Evolutionary conservation across 495 filamentous ascomycete genomes (phyloP), one percentile per base, ranked within the genome.

Genomic region (Daldinia bambusicola): DNA sequence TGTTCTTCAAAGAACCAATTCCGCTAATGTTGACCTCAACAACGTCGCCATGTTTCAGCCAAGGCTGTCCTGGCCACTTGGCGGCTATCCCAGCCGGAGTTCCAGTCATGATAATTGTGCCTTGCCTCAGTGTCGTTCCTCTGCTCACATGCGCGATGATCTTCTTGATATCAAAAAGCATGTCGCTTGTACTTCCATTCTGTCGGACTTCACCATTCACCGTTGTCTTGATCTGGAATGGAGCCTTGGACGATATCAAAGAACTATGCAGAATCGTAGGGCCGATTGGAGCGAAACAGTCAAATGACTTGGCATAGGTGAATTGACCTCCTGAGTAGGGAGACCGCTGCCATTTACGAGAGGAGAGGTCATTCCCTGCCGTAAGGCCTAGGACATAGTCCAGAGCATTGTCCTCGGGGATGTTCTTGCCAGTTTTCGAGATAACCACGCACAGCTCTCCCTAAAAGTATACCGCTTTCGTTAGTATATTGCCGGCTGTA

Each of bases 31-130:
- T 79, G 7, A 91, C 87, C 58, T 85, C 83, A 8, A 91, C 88
- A 56, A 87, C 84, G 73, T 90, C 88, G 0, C 85, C 88, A 41
- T 85, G 79, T 75, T 86, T 86, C 67, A 91, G 74, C 52, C 82
- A 88, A 56, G 84, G 81, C 75, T 84, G 80, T 12, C 83, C 82
- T 48, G 85, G 87, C 83, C 85, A 88, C 36, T 84, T 84, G 10
- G 83, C 80, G 0, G 77, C 83, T 8, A 84, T 83, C 30, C 79
- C 80, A 1, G 66, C 61, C 2, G 78, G 77, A 4, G 83, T 84
- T 14, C 81, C 84, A 0, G 84, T 84, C 64, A 83, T 30, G 41
- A 84, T 81, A 0, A 83, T 70, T 6, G 79, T 81, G 16, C 62
- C 62, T 31, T 65, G 31, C 18, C 62, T 53, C 1, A 85, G 52